These are phyloP conservation scores for Xerocomus spinulosus DNA, from an alignment of 768 basidiomycete species.

Conservation along the genomic window DNA sequence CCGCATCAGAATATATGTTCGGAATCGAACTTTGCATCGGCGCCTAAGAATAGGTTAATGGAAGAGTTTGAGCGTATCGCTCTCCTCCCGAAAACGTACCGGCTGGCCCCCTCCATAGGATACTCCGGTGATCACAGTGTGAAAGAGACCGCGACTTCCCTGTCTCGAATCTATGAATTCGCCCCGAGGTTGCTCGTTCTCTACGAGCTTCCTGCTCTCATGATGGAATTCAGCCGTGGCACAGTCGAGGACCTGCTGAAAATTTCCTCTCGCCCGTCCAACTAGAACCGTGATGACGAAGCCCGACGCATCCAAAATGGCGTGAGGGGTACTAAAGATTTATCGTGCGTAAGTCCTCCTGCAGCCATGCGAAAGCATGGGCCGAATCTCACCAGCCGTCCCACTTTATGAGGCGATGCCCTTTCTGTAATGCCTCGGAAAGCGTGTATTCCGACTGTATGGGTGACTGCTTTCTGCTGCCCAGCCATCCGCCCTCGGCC, in stretches of 20 bases:
- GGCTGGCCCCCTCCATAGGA: conserved; percentile 1
- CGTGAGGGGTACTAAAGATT: not conserved
- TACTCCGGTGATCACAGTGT: not conserved
- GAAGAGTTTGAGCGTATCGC: too few relatives aligned
- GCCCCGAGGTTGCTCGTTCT: too few relatives aligned
- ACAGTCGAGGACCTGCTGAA: not conserved
- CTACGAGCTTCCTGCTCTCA: too few relatives aligned
- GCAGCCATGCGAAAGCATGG: too few relatives aligned
- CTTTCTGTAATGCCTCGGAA: not conserved
- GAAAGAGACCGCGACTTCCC: not conserved
- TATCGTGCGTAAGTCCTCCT: too few relatives aligned
- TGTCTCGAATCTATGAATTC: too few relatives aligned
- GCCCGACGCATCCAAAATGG: not conserved
- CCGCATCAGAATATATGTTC: rapidly evolving
- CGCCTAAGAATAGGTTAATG: not conserved
- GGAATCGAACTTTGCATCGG: not conserved
- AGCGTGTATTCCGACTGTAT: not conserved
- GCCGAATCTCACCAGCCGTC: conserved; percentile 6
- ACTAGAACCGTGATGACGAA: not conserved
- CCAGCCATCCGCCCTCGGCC: conserved; percentile 2
- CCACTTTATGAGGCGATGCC: not conserved
- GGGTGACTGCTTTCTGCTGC: not conserved
- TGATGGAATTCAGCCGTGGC: not conserved
- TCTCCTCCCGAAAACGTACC: too few relatives aligned
- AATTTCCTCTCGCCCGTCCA: not conserved